Conservation (phyloP, 148 eudicot species). For the Diospyros kaki region DNA sequence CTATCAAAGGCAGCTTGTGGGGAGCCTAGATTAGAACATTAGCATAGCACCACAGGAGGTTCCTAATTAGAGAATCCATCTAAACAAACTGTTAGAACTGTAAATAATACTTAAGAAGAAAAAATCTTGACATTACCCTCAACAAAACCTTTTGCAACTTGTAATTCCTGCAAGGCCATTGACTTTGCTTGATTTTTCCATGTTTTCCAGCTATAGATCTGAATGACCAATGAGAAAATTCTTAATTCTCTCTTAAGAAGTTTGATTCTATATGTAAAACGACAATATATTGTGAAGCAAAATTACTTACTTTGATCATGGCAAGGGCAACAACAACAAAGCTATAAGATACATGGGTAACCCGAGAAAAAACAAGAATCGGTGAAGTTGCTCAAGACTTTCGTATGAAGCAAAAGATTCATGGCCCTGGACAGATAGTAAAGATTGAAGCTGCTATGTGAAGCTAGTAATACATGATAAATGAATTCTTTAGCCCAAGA, state of each 20-base stretch:
- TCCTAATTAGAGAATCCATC: not conserved
- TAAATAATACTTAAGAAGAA: not conserved
- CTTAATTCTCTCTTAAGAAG: not conserved
- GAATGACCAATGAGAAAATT: constrained; percentile 9
- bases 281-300: not conserved
- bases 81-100: not conserved
- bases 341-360: constrained; percentile 70
- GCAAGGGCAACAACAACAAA: constrained; percentile 59
- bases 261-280: not conserved
- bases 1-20: constrained; percentile 24
- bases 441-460: too few relatives aligned
- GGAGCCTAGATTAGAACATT: constrained; percentile 2
- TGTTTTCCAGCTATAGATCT: constrained; percentile 83
- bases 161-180: constrained; percentile 25
- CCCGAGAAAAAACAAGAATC: constrained; percentile 68
- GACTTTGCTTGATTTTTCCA: constrained; percentile 75
- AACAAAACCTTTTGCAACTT: constrained; percentile 22
- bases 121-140: not conserved
- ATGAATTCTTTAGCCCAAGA: constrained; percentile 76
- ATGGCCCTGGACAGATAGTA: too few relatives aligned
- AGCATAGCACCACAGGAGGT: not conserved
- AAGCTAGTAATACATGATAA: too few relatives aligned
- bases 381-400: too few relatives aligned
- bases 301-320: constrained; percentile 47
- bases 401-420: too few relatives aligned